Evolutionary conservation across 768 basidiomycete species (phyloP).

Genomic region (Hygrophoropsis aurantiaca): DNA sequence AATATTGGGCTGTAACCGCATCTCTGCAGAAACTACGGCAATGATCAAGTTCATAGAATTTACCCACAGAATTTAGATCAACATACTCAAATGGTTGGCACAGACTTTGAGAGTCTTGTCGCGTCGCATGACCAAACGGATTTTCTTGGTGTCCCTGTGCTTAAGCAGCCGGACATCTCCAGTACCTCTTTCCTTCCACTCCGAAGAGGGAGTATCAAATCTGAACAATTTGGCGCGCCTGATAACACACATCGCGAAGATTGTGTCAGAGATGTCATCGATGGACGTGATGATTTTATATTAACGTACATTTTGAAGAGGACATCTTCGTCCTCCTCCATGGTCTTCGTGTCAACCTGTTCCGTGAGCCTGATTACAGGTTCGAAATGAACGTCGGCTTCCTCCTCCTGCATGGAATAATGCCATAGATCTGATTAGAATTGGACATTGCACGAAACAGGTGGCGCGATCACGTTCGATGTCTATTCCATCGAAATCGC

Average conservation of each 20-base stretch:
- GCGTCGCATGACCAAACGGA: constrained; percentile 97
- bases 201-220: constrained; percentile 71
- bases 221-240: constrained; percentile 99
- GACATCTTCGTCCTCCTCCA: constrained; percentile 91
- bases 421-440: constrained; percentile 17
- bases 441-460: constrained; percentile 16
- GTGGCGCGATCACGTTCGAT: constrained; percentile 31
- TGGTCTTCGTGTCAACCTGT: constrained; percentile 91
- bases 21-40: constrained; percentile 74
- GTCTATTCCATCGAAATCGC: constrained; percentile 4
- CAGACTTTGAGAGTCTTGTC: constrained; percentile 99
- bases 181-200: constrained; percentile 99
- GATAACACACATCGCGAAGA: constrained; percentile 21
- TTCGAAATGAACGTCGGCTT: constrained; percentile 89
- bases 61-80: neutral
- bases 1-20: constrained; percentile 95
- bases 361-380: constrained; percentile 96
- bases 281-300: constrained; percentile 13
- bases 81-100: constrained; percentile 91
- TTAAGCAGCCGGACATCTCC: constrained; percentile 91
- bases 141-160: constrained; percentile 87
- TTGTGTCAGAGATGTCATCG: constrained; percentile 6
- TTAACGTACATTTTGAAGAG: constrained; percentile 91
- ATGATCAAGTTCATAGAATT: constrained; percentile 5
- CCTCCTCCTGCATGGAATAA: constrained; percentile 54